Conservation (phyloP, 2,329 filamentous ascomycete genomes). For the Teratosphaeria gauchensis region DNA sequence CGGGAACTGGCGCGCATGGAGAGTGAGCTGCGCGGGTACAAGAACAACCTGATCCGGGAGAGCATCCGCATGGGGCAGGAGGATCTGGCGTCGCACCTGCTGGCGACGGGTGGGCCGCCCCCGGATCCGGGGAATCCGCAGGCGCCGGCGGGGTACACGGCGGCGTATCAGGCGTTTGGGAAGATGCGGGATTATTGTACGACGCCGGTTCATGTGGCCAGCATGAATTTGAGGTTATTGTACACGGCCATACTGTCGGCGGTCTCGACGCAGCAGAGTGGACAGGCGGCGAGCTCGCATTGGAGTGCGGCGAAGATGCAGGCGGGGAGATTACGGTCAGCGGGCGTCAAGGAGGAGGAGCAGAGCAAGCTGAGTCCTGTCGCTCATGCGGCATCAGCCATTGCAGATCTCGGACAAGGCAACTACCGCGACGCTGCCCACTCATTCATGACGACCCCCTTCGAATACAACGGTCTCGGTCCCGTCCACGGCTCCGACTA, state of each 20-base stretch:
- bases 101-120: conserved; percentile 54
- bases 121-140: conserved; percentile 15
- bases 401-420: conserved; percentile 49
- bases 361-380: conserved; percentile 52
- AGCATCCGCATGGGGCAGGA: conserved; percentile 90
- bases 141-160: conserved; percentile 44
- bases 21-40: conserved; percentile 78
- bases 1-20: conserved; percentile 68
- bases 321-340: conserved; percentile 38
- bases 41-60: conserved; percentile 95
- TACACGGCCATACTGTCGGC: conserved; percentile 73
- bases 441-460: conserved; percentile 57
- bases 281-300: conserved; percentile 9
- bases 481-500: conserved; percentile 41
- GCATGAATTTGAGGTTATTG: conserved; percentile 71
- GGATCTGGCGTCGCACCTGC: conserved; percentile 76
- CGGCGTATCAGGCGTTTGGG: conserved; percentile 66
- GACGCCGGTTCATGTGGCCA: conserved; percentile 70
- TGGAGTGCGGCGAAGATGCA: conserved; percentile 54
- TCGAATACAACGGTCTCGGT: conserved; percentile 33
- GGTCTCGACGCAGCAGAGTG: conserved; percentile 36
- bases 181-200: conserved; percentile 89
- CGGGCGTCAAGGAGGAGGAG: conserved; percentile 45
- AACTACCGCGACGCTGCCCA: conserved; percentile 59
- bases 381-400: conserved; percentile 51